phyloP scores from a whole-genome alignment of 306 rosid genomes.

The Cicer judaicum region DNA sequence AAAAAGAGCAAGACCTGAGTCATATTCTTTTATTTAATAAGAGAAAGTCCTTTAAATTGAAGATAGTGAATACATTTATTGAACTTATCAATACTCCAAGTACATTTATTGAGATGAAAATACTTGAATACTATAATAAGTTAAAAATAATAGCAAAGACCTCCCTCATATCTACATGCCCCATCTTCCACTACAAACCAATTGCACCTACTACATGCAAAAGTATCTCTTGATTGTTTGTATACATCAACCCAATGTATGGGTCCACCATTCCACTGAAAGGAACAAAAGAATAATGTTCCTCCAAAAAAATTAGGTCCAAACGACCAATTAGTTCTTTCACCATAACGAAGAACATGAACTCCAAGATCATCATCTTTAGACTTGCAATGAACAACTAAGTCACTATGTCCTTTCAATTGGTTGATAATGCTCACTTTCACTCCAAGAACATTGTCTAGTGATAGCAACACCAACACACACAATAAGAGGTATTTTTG shows the following conservation, averaged over 20 bases:
- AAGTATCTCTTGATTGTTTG: not conserved
- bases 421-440: not conserved
- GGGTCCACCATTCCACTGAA: not conserved
- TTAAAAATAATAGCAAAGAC: too few relatives aligned
- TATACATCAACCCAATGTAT: not conserved
- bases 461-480: not conserved
- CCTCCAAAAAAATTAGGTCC: not conserved
- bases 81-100: too few relatives aligned
- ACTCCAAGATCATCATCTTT: not conserved
- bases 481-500: not conserved
- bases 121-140: too few relatives aligned
- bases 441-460: not conserved
- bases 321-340: not conserved
- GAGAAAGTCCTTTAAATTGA: too few relatives aligned
- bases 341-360: not conserved
- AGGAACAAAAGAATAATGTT: not conserved
- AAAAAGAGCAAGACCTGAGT: too few relatives aligned
- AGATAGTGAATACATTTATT: too few relatives aligned
- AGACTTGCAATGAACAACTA: slow-evolving; percentile 27
- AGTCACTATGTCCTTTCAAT: not conserved
- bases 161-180: too few relatives aligned
- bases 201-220: too few relatives aligned
- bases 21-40: too few relatives aligned
- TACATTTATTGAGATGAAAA: too few relatives aligned
- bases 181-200: too few relatives aligned